Evolutionary conservation across 495 filamentous ascomycete genomes (phyloP), one percentile per base, ranked within the genome.

Genomic region (Ascodesmis nigricans): DNA sequence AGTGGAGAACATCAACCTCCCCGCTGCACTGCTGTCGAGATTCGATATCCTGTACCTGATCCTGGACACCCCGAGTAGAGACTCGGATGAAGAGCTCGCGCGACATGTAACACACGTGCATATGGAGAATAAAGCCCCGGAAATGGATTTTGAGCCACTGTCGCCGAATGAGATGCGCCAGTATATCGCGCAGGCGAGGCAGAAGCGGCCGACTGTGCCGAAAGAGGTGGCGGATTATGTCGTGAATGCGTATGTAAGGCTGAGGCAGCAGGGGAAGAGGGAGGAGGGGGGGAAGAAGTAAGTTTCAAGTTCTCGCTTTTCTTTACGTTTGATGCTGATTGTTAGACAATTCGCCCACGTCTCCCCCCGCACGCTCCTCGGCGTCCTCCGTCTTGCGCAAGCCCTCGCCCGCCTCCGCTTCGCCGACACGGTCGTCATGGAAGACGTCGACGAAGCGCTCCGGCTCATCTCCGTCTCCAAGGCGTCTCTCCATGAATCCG

Each of bases 1-100:
- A 2, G 83, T 97, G 9, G 87, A 97, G 53, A 97, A 97, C 56
- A 97, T 97, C 57, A 97, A 97, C 54, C 69, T 97, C 4, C 87
- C 87, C 9, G 87, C 87, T 5, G 87, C 87, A 11, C 65, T 97
- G 5, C 73, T 97, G 3, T 92, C 83, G 25, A 78, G 87, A 61
- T 97, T 97, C 59, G 87, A 97, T 57, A 64, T 95, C 41, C 71
- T 97, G 44, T 97, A 92, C 64, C 63, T 97, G 20, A 84, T 97
- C 44, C 72, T 97, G 8, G 87, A 97, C 56, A 87, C 76, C 1
- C 90, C 90, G 1, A 73, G 67, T 2, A 71, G 78, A 21, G 90
- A 97, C 18, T 62, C 64, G 2, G 87, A 97, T 53, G 81, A 90
- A 43, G 77, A 91, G 50, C 66, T 97, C n/a, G 87, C 84, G 23